phyloP scores from a whole-genome alignment of 2,329 filamentous ascomycete species.

The Botrytis squamosa region DNA sequence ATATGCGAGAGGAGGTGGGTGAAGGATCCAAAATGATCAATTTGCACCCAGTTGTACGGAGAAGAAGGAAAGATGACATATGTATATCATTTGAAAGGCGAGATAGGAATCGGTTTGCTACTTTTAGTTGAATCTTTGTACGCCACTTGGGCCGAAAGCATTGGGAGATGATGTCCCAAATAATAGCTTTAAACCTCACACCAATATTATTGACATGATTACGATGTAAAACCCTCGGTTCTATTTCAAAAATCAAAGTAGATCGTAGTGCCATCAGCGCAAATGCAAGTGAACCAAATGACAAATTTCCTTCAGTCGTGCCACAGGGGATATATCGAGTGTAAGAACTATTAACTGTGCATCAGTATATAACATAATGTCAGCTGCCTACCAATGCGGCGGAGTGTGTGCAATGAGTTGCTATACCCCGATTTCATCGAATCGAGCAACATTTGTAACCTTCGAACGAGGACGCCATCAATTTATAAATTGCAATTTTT shows the following conservation, averaged over 20 bases:
- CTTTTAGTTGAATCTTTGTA: not conserved
- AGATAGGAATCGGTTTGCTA: not conserved
- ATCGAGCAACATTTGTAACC: not conserved
- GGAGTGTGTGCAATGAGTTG: not conserved
- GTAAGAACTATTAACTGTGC: not conserved
- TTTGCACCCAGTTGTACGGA: not conserved
- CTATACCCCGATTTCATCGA: not conserved
- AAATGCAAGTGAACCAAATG: not conserved
- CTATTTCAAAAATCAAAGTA: not conserved
- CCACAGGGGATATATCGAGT: not conserved
- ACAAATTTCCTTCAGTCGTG: not conserved
- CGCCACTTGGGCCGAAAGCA: not conserved
- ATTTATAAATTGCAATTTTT: not conserved
- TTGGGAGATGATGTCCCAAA: not conserved
- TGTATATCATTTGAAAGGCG: not conserved
- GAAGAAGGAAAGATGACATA: not conserved
- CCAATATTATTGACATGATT: not conserved
- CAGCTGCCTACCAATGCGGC: not conserved
- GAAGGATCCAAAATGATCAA: not conserved
- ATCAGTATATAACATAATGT: not conserved
- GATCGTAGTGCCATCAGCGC: not conserved
- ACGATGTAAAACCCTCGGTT: not conserved
- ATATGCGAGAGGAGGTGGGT: not conserved
- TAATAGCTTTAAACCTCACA: not conserved
- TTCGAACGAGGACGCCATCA: not conserved